These are phyloP conservation scores for Esteya vermicola DNA, from an alignment of 2,329 filamentous ascomycete genomes.

Conservation along the genomic window DNA sequence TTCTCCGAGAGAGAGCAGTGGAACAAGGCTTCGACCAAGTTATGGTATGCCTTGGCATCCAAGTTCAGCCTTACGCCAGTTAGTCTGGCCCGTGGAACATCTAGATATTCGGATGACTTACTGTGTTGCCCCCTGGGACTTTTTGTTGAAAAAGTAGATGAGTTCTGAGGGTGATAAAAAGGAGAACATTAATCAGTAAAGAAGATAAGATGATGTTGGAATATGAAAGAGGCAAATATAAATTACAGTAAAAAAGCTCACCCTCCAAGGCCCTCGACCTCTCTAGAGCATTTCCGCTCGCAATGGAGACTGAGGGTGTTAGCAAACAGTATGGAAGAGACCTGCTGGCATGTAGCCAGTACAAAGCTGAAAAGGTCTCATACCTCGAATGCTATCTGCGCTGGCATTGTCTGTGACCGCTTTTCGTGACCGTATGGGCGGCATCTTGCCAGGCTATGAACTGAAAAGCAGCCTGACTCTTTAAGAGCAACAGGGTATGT, in stretches of 20 bases:
- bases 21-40: constrained; percentile 71
- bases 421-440: constrained; percentile 6
- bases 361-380: no score
- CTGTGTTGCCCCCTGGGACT: constrained; percentile 10
- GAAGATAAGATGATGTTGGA: no score
- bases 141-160: constrained; percentile 11
- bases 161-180: constrained; percentile 6
- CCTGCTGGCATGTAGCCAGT: no score
- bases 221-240: neutral
- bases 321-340: neutral
- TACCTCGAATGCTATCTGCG: constrained; percentile 11
- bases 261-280: constrained; percentile 11
- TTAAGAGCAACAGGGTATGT: neutral
- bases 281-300: constrained; percentile 8
- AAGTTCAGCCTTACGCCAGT: constrained; percentile 23
- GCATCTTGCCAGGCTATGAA: constrained; percentile 2
- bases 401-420: constrained; percentile 5
- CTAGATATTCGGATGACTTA: neutral
- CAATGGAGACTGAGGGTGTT: constrained; percentile 8
- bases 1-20: constrained; percentile 54
- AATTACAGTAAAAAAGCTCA: neutral
- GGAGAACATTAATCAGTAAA: neutral
- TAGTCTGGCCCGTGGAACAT: neutral
- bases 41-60: constrained; percentile 65
- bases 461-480: neutral